These are phyloP conservation scores for Sporothrix pseudoabietina DNA, from an alignment of 2,329 filamentous ascomycete species.

Conservation along the genomic window DNA sequence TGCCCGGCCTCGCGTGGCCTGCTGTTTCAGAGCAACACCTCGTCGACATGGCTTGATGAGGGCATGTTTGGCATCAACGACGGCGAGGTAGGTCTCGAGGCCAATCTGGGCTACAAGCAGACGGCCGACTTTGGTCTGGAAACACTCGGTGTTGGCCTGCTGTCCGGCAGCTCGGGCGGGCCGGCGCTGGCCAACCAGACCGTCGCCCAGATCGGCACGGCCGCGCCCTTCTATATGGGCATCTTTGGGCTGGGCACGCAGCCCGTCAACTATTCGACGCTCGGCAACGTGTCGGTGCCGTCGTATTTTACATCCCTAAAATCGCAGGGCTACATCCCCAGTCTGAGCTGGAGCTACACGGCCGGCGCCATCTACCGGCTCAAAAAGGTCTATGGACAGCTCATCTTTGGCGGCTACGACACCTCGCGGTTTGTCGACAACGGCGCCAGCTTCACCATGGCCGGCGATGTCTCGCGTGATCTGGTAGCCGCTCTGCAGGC, in stretches of 20 bases:
- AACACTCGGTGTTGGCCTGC: conserved; percentile 40
- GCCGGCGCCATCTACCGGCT: conserved; percentile 47
- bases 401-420: conserved; percentile 48
- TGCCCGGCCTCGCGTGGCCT: conserved; percentile 45
- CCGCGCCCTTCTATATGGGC: conserved; percentile 46
- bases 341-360: conserved; percentile 49
- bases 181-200: conserved; percentile 41
- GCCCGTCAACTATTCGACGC: conserved; percentile 44
- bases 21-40: conserved; percentile 42
- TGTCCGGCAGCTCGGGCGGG: conserved; percentile 33
- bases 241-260: conserved; percentile 46
- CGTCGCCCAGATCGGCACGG: conserved; percentile 41
- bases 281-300: conserved; percentile 43
- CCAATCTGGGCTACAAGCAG: conserved; percentile 43
- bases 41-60: conserved; percentile 43
- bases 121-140: conserved; percentile 40
- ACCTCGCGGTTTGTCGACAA: conserved; percentile 46
- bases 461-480: conserved; percentile 42
- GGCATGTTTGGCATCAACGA: conserved; percentile 43
- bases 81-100: conserved; percentile 44
- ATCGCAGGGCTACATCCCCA: conserved; percentile 44
- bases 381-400: conserved; percentile 44
- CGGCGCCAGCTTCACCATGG: conserved; percentile 44
- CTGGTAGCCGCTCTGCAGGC: conserved; percentile 46
- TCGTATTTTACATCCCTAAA: conserved; percentile 46